A percentile compares a stretch with the other conserved stretches of the same genome.
These are phyloP conservation scores for Hapsidospora chrysogenum DNA, from an alignment of 495 filamentous ascomycete species.

Conservation along the genomic window DNA sequence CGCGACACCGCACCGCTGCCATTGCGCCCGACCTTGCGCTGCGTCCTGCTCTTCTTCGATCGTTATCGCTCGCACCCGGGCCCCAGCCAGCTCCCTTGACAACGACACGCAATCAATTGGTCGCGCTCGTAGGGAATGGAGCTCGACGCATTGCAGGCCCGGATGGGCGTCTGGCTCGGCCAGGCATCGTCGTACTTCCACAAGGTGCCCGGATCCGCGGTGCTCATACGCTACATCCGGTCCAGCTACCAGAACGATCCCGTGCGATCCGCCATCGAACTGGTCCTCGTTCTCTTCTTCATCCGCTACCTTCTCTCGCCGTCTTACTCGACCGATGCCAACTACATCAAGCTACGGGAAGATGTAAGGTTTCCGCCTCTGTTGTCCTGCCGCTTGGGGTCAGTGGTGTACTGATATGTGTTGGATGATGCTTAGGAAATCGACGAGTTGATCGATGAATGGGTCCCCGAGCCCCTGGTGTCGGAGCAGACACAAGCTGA, in stretches of 20 bases:
- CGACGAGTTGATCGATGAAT: conserved; percentile 92
- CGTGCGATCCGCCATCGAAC: conserved; percentile 78
- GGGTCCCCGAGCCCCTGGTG: conserved; percentile 88
- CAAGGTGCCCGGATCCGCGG: conserved; percentile 80
- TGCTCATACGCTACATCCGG: conserved; percentile 85
- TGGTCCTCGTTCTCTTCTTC: conserved; percentile 90
- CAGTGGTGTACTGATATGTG: neutral
- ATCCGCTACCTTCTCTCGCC: conserved; percentile 84
- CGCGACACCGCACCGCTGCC: too few relatives aligned
- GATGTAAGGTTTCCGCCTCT: conserved; percentile 30
- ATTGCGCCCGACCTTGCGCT: too few relatives aligned
- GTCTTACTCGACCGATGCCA: conserved; percentile 72
- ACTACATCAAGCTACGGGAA: conserved; percentile 74
- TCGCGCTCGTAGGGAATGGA: too few relatives aligned
- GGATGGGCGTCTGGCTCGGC: too few relatives aligned
- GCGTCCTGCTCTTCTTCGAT: too few relatives aligned
- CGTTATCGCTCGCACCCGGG: too few relatives aligned
- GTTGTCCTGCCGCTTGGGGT: neutral
- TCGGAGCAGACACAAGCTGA: conserved; percentile 53
- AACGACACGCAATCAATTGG: too few relatives aligned
- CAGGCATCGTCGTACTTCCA: conserved; percentile 41
- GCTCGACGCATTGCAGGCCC: too few relatives aligned
- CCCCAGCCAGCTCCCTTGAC: too few relatives aligned
- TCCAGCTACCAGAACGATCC: conserved; percentile 97
- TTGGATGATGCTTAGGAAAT: conserved; percentile 45